Evolutionary conservation across 495 filamentous ascomycete genomes (phyloP).

Genomic region (Xylaria acuta): DNA sequence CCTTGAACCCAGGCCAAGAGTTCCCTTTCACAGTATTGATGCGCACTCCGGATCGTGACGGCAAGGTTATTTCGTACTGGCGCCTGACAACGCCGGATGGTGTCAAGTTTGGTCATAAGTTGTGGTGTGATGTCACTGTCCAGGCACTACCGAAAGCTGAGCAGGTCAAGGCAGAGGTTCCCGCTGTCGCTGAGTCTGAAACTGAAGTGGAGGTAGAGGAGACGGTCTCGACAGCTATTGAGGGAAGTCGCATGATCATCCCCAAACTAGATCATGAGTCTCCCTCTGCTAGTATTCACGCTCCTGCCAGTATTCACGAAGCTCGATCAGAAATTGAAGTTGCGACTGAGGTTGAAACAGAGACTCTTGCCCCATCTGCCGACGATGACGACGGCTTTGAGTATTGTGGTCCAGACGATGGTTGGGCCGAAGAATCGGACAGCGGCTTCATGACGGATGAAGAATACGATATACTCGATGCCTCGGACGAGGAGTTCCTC

Average conservation of each 20-base stretch:
- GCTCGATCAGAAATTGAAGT: conserved; percentile 37
- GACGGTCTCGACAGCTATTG: conserved; percentile 18
- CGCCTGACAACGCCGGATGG: conserved; percentile 85
- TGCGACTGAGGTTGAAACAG: conserved; percentile 31
- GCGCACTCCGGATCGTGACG: conserved; percentile 72
- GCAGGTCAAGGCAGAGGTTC: conserved; percentile 21
- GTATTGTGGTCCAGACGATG: conserved; percentile 59
- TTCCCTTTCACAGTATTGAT: conserved; percentile 84
- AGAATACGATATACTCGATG: conserved; percentile 96
- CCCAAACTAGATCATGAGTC: conserved; percentile 96
- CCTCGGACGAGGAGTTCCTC: conserved; percentile 87
- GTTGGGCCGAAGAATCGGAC: conserved; percentile 66
- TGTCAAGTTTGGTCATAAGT: conserved; percentile 82
- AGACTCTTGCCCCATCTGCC: conserved; percentile 39
- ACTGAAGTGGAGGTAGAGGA: conserved; percentile 31
- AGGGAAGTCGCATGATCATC: conserved; percentile 87
- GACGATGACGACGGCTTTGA: conserved; percentile 73
- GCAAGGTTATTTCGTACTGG: conserved; percentile 93
- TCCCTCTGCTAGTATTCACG: conserved; percentile 78
- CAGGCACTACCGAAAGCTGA: conserved; percentile 38
- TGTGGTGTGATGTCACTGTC: conserved; percentile 94
- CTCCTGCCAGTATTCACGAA: conserved; percentile 73
- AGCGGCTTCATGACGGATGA: conserved; percentile 90
- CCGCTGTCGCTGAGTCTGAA: conserved; percentile 31
- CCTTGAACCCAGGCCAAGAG: conserved; percentile 73